These are phyloP conservation scores for Yamadazyma blattariae DNA, from an alignment of 1,139 yeast genomes.

Conservation along the genomic window DNA sequence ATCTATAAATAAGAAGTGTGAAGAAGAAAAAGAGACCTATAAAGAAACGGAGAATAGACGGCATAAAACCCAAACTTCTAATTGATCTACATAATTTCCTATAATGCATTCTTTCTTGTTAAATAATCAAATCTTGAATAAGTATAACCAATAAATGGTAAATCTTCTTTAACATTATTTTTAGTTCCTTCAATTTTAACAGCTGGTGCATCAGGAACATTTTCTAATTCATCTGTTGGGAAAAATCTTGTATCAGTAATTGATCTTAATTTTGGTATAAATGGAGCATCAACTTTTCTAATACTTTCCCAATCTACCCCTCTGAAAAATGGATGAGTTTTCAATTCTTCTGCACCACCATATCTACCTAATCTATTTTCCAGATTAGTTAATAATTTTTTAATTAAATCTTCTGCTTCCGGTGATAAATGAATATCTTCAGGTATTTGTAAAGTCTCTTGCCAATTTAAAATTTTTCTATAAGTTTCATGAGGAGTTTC, in stretches of 20 bases:
- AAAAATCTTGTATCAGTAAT: conserved; percentile 96
- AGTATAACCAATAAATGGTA: conserved; percentile 96
- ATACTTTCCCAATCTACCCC: conserved; percentile 97
- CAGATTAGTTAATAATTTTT: conserved; percentile 76
- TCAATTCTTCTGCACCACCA: conserved; percentile 93
- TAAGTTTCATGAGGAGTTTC: conserved; percentile 99
- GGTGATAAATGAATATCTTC: conserved; percentile 93
- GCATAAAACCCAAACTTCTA: no score
- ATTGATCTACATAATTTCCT: no score
- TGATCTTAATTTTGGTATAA: conserved; percentile 59
- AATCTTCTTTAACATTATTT: conserved; percentile 70
- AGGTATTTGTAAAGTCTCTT: conserved; percentile 88
- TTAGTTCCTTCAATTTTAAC: conserved; percentile 58
- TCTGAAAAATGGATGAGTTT: conserved; percentile 87
- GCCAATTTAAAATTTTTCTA: conserved; percentile 92
- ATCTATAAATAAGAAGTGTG: no score
- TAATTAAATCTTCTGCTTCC: conserved; percentile 89
- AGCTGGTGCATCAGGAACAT: conserved; percentile 93
- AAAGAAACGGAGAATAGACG: no score
- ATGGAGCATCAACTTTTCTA: conserved; percentile 92
- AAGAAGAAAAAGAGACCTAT: no score
- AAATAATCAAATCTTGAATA: conserved; percentile 91
- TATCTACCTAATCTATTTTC: conserved; percentile 88
- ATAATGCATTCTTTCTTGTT: conserved; percentile 81
- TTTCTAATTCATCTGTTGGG: conserved; percentile 96